These are phyloP conservation scores for Phytophthora hibernalis DNA, from an alignment of 352 stramenopile species.

Conservation along the genomic window DNA sequence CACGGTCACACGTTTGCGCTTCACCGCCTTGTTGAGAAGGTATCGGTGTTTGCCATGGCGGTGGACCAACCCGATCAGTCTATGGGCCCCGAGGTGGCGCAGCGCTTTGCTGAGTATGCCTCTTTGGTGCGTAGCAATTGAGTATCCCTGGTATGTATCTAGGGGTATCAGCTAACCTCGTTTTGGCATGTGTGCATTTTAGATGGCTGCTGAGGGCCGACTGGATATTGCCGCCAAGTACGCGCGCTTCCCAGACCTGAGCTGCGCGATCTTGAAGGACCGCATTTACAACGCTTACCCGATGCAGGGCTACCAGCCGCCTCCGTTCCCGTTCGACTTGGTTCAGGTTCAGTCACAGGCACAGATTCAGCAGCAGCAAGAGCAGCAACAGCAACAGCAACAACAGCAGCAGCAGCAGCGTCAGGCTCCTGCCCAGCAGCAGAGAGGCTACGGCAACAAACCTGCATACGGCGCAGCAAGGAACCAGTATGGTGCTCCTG, in stretches of 20 bases:
- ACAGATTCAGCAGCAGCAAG: constrained; percentile 64
- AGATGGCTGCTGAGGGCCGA: constrained; percentile 94
- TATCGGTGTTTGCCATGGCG: constrained; percentile 94
- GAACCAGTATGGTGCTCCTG: constrained; percentile 56
- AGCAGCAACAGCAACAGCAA: constrained; percentile 56
- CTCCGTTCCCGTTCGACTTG: constrained; percentile 86
- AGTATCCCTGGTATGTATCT: neutral
- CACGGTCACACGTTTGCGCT: constrained; percentile 84
- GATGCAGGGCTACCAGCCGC: constrained; percentile 78
- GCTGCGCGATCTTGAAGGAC: constrained; percentile 85
- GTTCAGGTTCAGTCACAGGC: constrained; percentile 67
- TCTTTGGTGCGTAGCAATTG: constrained; percentile 21
- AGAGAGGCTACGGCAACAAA: constrained; percentile 49
- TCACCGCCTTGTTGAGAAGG: constrained; percentile 97
- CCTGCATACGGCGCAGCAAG: constrained; percentile 35
- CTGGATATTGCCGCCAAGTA: constrained; percentile 95
- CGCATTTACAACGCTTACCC: constrained; percentile 88
- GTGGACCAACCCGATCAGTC: constrained; percentile 86
- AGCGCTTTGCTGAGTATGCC: constrained; percentile 94
- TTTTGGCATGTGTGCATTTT: constrained; percentile 3
- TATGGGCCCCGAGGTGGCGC: constrained; percentile 88
- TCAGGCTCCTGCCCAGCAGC: constrained; percentile 38
- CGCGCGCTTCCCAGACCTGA: constrained; percentile 78
- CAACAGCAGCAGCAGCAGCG: constrained; percentile 40
- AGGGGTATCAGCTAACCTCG: neutral